Conservation (phyloP, 768 basidiomycete species). For the Suillus luteus region DNA sequence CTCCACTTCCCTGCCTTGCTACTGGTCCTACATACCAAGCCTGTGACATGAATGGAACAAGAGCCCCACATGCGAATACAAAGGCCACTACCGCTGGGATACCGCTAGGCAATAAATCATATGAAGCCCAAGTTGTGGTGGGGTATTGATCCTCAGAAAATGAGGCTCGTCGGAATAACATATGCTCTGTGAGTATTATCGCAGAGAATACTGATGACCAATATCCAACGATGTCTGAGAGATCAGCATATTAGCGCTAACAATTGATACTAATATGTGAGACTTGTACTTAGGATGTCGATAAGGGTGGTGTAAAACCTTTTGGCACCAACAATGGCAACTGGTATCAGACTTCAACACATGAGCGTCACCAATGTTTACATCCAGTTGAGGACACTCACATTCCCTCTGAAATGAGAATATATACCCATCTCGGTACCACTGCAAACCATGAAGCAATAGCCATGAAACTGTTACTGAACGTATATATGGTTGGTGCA, state of each 20-base stretch:
- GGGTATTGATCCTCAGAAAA: not conserved
- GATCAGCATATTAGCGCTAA: not conserved
- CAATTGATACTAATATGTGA: not conserved
- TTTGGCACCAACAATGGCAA: not conserved
- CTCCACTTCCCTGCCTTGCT: not conserved
- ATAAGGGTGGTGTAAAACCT: not conserved
- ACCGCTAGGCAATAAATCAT: not conserved
- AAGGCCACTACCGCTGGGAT: not conserved
- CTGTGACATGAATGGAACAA: not conserved
- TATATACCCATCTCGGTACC: not conserved
- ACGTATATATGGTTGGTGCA: not conserved
- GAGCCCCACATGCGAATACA: not conserved
- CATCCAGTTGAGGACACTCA: not conserved
- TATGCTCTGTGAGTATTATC: not conserved
- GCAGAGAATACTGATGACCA: not conserved
- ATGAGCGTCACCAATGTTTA: not conserved
- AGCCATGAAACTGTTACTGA: not conserved
- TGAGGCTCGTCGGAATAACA: not conserved
- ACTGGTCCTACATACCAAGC: constrained; percentile 2
- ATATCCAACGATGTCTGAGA: not conserved
- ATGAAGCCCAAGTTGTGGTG: not conserved
- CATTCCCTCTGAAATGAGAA: not conserved
- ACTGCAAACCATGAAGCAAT: not conserved
- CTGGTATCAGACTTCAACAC: not conserved
- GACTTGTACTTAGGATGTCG: not conserved